Conservation (phyloP, 2,329 filamentous ascomycete species). For the Xylaria polymorpha region DNA sequence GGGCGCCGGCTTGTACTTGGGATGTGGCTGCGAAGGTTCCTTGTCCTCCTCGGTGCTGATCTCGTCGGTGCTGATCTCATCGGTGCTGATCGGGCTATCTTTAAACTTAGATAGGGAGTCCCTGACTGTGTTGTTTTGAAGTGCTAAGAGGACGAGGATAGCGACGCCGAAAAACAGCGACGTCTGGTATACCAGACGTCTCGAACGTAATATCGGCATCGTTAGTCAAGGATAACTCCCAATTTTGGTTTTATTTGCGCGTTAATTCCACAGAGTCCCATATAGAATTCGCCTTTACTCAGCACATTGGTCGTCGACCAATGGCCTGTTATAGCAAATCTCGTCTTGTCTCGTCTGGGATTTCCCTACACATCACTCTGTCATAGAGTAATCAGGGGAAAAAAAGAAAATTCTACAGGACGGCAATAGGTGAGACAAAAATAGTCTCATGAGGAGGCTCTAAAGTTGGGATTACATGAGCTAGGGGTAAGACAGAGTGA, state of each 20-base stretch:
- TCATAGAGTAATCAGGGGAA: background rate
- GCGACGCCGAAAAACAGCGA: conserved; percentile 36
- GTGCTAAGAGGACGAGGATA: conserved; percentile 35
- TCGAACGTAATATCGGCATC: conserved; percentile 39
- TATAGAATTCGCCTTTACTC: background rate
- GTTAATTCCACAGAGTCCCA: background rate
- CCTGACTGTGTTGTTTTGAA: conserved; percentile 31
- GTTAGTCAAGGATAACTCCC: background rate
- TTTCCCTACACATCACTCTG: conserved; percentile 1
- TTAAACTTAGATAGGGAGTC: conserved; percentile 31
- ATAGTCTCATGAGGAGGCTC: background rate
- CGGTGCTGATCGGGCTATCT: conserved; percentile 7
- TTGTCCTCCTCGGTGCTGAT: conserved; percentile 9
- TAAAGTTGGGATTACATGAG: background rate
- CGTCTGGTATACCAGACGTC: conserved; percentile 35
- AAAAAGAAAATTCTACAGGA: background rate
- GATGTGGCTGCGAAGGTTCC: conserved; percentile 39
- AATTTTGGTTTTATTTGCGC: background rate
- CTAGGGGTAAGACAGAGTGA: background rate
- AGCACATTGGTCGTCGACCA: conserved; percentile 1
- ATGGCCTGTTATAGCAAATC: background rate
- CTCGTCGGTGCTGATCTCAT: conserved; percentile 2
- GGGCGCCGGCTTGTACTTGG: conserved; percentile 51
- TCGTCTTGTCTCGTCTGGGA: background rate
- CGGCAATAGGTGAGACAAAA: background rate